phyloP scores from a whole-genome alignment of 2,329 filamentous ascomycete genomes.

The Pseudogymnoascus sp. region DNA sequence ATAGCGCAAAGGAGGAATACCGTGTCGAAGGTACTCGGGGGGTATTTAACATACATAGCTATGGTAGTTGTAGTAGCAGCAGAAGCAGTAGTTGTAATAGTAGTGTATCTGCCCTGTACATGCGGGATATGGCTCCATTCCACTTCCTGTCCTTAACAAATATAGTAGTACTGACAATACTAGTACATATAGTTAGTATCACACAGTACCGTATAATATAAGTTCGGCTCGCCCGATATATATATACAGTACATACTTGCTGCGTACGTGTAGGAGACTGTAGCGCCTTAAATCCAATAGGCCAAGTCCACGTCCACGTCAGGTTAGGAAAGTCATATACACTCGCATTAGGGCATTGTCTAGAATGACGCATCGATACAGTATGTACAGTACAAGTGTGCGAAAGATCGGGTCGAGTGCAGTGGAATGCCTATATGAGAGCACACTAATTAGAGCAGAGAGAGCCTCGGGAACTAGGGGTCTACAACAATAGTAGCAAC shows the following conservation, averaged over 20 bases:
- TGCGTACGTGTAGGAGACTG: background rate
- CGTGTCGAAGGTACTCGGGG: background rate
- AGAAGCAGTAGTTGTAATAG: background rate
- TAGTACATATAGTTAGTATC: background rate
- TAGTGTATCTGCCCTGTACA: background rate
- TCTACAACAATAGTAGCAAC: background rate
- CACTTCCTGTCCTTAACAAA: background rate
- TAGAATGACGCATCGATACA: background rate
- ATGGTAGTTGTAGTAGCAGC: background rate
- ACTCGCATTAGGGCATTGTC: conserved; percentile 1
- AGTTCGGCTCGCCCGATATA: background rate
- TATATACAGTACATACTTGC: background rate
- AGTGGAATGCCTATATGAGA: background rate
- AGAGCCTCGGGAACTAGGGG: background rate
- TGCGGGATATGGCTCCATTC: background rate
- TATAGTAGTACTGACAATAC: background rate
- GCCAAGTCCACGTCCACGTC: background rate
- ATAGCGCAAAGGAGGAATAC: background rate
- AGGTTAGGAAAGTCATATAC: background rate
- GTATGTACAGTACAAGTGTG: background rate
- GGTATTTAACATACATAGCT: background rate
- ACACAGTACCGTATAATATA: background rate
- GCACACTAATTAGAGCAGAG: background rate
- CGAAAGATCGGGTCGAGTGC: background rate
- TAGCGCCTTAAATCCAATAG: background rate